Evolutionary conservation across 2,329 filamentous ascomycete species (phyloP).

Genomic region (Coleophoma cylindrospora): DNA sequence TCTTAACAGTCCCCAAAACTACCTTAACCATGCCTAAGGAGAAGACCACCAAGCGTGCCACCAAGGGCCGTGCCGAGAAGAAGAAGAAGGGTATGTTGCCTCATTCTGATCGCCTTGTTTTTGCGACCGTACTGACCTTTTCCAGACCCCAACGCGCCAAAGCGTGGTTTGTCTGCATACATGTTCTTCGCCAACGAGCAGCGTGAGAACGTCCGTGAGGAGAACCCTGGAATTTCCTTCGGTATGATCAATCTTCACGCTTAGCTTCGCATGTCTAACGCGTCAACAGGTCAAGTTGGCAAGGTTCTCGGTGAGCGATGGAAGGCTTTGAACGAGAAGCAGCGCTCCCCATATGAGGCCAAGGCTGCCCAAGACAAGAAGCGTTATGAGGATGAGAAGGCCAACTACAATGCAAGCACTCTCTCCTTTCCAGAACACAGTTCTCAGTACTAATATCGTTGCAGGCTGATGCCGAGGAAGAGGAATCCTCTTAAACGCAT

Average conservation of each 20-base stretch:
- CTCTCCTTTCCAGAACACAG: slow-evolving; percentile 4
- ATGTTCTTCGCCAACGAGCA: slow-evolving; percentile 99
- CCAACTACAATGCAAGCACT: slow-evolving; percentile 75
- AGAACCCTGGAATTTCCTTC: slow-evolving; percentile 97
- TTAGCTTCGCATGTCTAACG: slow-evolving; percentile 8
- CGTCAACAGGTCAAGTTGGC: slow-evolving; percentile 74
- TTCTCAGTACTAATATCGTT: slow-evolving; percentile 25
- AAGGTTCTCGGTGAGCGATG: slow-evolving; percentile 98
- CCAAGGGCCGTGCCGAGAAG: slow-evolving; percentile 54
- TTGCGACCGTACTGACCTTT: slow-evolving; percentile 10
- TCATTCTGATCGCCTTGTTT: not conserved
- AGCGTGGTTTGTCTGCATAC: slow-evolving; percentile 98
- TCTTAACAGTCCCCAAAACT: slow-evolving; percentile 2
- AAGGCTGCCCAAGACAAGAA: slow-evolving; percentile 98
- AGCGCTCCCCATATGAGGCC: slow-evolving; percentile 89
- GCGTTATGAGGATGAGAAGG: slow-evolving; percentile 98
- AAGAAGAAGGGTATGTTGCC: slow-evolving; percentile 64
- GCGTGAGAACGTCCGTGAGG: slow-evolving; percentile 94
- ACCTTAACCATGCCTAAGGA: slow-evolving; percentile 61
- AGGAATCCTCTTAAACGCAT: slow-evolving; percentile 37
- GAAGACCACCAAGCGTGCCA: slow-evolving; percentile 54
- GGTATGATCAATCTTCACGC: slow-evolving; percentile 48
- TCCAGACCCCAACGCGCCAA: slow-evolving; percentile 93
- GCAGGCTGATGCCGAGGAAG: slow-evolving; percentile 51
- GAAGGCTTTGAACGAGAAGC: slow-evolving; percentile 94